Conservation (phyloP, 176 grass and related monocot species). For the Eleusine indica region DNA sequence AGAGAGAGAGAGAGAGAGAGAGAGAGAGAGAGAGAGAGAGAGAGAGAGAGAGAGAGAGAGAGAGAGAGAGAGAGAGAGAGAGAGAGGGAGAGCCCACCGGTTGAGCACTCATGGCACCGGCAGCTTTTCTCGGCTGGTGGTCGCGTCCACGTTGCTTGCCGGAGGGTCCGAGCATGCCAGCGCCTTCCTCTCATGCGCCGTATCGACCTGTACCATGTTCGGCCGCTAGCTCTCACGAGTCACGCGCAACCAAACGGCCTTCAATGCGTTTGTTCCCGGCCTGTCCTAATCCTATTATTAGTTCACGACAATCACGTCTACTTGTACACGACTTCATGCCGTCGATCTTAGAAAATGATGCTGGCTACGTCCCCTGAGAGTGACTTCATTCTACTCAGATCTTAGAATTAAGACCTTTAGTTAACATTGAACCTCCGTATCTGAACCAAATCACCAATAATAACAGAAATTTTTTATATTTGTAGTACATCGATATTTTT, state of each 20-base stretch:
- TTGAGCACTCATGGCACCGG: background rate
- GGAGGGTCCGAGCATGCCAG: background rate
- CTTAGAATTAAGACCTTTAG: no score
- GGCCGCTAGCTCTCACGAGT: background rate
- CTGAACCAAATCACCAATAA: no score
- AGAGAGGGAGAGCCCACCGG: background rate
- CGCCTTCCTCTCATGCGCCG: slow-evolving; percentile 8
- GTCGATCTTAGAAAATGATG: no score
- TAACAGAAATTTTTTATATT: no score
- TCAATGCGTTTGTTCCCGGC: background rate
- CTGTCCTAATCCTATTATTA: background rate
- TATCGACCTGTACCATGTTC: background rate
- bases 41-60: no score
- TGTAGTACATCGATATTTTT: no score
- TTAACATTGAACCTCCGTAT: no score
- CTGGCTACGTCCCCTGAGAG: no score
- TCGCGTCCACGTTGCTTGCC: slow-evolving; percentile 31
- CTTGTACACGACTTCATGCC: background rate
- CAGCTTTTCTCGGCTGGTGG: slow-evolving; percentile 36
- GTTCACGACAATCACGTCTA: background rate
- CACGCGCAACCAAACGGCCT: background rate
- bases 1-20: background rate
- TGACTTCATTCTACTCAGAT: no score
- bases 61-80: no score
- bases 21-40: no score